phyloP scores from a whole-genome alignment of 768 basidiomycete genomes.

The Galerina sulciceps region DNA sequence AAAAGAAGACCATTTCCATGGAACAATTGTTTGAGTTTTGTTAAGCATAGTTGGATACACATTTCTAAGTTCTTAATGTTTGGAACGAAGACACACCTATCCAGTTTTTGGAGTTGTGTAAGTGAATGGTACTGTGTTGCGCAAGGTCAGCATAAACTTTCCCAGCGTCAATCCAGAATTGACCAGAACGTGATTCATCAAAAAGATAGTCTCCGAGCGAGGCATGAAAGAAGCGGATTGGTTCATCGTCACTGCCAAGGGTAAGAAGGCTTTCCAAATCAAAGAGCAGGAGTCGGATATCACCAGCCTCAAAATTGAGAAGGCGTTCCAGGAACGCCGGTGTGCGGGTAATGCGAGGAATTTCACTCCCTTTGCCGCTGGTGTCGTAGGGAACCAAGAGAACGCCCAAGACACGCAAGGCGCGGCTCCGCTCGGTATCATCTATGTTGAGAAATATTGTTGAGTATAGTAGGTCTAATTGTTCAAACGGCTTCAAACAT shows the following conservation, averaged over 20 bases:
- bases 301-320: not conserved
- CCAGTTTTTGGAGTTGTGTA: not conserved
- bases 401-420: not conserved
- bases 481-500: not conserved
- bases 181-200: not conserved
- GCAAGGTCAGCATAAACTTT: not conserved
- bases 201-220: not conserved
- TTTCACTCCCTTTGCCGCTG: not conserved
- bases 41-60: too few species aligned
- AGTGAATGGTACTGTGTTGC: not conserved
- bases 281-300: not conserved
- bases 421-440: not conserved
- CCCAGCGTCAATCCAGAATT: not conserved
- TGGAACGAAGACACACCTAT: not conserved
- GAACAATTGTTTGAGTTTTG: not conserved
- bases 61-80: not conserved
- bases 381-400: not conserved
- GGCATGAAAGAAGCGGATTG: not conserved
- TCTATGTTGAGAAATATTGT: not conserved
- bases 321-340: not conserved
- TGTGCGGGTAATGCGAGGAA: not conserved
- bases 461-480: not conserved
- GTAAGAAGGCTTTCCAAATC: not conserved
- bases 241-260: not conserved
- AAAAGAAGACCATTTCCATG: not conserved